Evolutionary conservation across 2,329 filamentous ascomycete genomes (phyloP).

Genomic region (Coniochaeta pulveracea): DNA sequence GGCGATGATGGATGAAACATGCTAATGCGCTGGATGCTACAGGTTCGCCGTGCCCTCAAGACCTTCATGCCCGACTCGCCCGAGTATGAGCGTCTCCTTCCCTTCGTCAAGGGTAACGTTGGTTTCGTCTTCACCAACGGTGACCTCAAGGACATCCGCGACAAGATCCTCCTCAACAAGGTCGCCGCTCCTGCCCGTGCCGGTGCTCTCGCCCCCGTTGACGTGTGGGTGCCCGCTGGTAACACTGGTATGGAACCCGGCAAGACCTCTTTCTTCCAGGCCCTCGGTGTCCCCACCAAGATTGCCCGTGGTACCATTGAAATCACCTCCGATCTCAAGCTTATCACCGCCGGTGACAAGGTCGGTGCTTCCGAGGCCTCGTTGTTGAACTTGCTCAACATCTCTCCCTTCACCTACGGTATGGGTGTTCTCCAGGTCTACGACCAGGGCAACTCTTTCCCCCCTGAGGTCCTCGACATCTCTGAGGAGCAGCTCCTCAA

Average conservation of each 20-base stretch:
- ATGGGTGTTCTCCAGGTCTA: slow-evolving; percentile 96
- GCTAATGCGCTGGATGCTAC: slow-evolving; percentile 2
- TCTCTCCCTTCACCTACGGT: slow-evolving; percentile 99
- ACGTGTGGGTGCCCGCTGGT: slow-evolving; percentile 92
- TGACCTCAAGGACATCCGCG: slow-evolving; percentile 84
- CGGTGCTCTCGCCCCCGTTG: slow-evolving; percentile 84
- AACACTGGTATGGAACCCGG: slow-evolving; percentile 99
- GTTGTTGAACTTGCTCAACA: slow-evolving; percentile 99
- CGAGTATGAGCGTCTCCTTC: slow-evolving; percentile 96
- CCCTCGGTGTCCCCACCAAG: slow-evolving; percentile 99
- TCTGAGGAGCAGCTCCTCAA: slow-evolving; percentile 88
- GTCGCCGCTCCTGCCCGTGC: slow-evolving; percentile 96
- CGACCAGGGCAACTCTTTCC: slow-evolving; percentile 92
- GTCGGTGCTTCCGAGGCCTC: slow-evolving; percentile 98
- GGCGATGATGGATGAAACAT: not conserved
- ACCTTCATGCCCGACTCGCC: slow-evolving; percentile 83
- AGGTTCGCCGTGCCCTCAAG: slow-evolving; percentile 95
- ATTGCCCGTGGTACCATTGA: slow-evolving; percentile 99
- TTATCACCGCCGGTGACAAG: slow-evolving; percentile 85
- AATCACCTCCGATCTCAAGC: slow-evolving; percentile 96
- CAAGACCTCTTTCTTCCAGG: slow-evolving; percentile 99
- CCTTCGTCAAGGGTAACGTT: slow-evolving; percentile 93
- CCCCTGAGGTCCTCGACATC: slow-evolving; percentile 78
- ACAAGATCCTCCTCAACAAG: slow-evolving; percentile 93
- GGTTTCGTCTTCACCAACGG: slow-evolving; percentile 99